Base-by-base conservation (phyloP, 345 rosid genomes). In the Eucalyptus pauciflora region DNA sequence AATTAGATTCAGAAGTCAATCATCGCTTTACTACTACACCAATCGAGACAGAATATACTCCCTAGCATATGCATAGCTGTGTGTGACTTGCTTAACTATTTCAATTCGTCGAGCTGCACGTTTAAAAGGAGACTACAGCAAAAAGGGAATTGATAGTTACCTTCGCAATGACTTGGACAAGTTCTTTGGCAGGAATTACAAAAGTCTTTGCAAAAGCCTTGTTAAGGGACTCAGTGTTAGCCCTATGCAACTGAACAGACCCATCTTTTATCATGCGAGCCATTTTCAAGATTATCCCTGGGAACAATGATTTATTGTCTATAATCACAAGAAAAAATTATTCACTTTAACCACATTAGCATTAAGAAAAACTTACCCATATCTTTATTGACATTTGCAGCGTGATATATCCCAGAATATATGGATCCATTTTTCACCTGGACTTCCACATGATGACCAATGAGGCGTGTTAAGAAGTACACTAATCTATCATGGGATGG, bases 91-190 rank as follows among this genome's bases (percentile, higher is more conserved):
- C 27, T 41, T 76, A 71, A 37, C 85, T 41, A 41, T 20, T 76
- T 76, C 48, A 76, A 76, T 76, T 20, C 27, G 2, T 76, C 8
- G 13, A 76, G 48, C 85, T 41, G 48, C 48, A 22, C 45, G 8
- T 76, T 76, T 76, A 20, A 41, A 76, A 76, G 48, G 48, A 64
- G 76, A 41, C 48, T 10, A 76, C 27, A 43, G 48, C 81, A 41
- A 76, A 76, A 37, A 29, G n/a, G 87, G 81, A 24, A 54, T 25
- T 11, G 50, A 33, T 46, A 43, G 80, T 54, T 80, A 98, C 99
- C 99, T 97, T 95, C 31, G 99, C 99, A 90, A 95, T 88, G 94
- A 98, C 94, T 96, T 97, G 98, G 90, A 95, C 99, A 91, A 97
- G 94, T 83, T 98, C 99, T 90, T 94, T 94, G 27, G 94, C 97